Evolutionary conservation across 495 filamentous ascomycete genomes (phyloP).

Genomic region (Aspergillus nidulans): DNA sequence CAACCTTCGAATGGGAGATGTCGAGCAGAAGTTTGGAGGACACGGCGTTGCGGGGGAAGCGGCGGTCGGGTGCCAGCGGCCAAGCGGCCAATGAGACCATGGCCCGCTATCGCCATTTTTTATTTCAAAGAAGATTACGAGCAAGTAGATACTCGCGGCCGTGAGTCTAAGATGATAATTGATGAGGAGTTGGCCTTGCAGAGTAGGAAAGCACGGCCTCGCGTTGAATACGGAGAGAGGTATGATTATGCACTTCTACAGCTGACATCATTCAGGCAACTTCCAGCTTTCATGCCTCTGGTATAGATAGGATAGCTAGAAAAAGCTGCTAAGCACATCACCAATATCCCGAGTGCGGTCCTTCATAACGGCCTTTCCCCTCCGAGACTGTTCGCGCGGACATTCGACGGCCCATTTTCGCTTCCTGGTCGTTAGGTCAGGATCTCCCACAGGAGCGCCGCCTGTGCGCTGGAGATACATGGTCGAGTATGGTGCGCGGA

Average conservation of each 20-base stretch:
- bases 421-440: conserved; percentile 10
- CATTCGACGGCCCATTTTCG: conserved; percentile 1
- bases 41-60: conserved; percentile 25
- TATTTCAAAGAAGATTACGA: background rate
- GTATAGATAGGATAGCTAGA: conserved; percentile 1
- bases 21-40: conserved; percentile 14
- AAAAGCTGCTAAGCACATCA: conserved; percentile 21
- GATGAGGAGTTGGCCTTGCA: no score
- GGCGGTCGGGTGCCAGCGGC: conserved; percentile 17
- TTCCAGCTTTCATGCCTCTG: background rate
- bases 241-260: background rate
- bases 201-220: no score
- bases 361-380: conserved; percentile 25
- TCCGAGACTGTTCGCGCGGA: conserved; percentile 1
- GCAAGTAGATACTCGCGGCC: background rate
- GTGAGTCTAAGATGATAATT: background rate
- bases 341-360: conserved; percentile 19
- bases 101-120: conserved; percentile 11
- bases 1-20: background rate
- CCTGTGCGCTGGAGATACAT: conserved; percentile 14
- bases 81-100: conserved; percentile 25
- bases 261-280: background rate
- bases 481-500: background rate
- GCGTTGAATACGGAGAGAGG: no score
- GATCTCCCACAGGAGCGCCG: conserved; percentile 2